Evolutionary conservation across 78 protist genomes (phyloP).

Genomic region (Pelomyxa schiedti): DNA sequence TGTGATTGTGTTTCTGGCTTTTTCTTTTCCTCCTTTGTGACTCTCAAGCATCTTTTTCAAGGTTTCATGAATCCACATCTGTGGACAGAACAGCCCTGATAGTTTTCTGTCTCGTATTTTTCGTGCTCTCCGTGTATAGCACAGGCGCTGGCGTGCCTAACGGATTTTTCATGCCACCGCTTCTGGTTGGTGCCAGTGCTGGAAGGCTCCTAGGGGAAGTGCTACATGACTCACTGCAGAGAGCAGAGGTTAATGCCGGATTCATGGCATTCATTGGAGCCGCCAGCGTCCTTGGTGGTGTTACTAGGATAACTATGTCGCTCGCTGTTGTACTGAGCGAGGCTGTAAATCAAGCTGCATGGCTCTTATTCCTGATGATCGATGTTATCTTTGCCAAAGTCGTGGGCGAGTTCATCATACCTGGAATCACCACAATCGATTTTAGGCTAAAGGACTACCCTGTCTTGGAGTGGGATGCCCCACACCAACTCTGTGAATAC

Average conservation of each 20-base stretch:
- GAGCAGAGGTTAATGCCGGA: constrained; percentile 6
- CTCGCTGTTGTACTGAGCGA: constrained; percentile 40
- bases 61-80: not conserved
- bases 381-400: constrained; percentile 11
- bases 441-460: too few species aligned
- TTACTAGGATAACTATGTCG: constrained; percentile 44
- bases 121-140: not conserved
- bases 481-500: not conserved
- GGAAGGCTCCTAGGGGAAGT: constrained; percentile 26
- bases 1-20: too few species aligned
- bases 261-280: constrained; percentile 21
- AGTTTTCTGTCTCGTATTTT: not conserved
- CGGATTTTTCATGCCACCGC: constrained; percentile 29
- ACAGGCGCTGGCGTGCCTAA: constrained; percentile 4
- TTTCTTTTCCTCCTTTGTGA: too few species aligned
- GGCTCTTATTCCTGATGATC: constrained; percentile 16
- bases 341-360: not conserved
- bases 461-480: not conserved
- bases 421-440: not conserved
- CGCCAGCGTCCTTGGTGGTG: constrained; percentile 28
- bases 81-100: not conserved
- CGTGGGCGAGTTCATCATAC: constrained; percentile 13
- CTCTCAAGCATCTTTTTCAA: too few species aligned
- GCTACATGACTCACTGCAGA: too few species aligned
- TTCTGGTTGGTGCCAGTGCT: constrained; percentile 18